phyloP scores from a whole-genome alignment of 768 basidiomycete species.

The Trametes cinnabarina region DNA sequence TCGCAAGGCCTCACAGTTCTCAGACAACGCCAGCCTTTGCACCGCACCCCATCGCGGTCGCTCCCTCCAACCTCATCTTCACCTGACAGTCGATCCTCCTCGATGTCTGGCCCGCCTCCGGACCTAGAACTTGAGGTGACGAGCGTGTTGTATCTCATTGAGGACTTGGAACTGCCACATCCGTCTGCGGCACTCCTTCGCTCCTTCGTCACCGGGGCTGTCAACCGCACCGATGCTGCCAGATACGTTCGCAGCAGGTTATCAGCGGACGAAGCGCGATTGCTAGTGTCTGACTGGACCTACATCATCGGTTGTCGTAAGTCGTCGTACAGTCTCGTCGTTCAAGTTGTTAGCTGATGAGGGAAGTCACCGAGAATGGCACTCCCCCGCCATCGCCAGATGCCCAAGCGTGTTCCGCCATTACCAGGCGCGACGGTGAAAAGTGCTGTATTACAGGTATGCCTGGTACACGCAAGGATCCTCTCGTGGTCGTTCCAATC shows the following conservation, averaged over 20 bases:
- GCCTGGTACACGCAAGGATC: not conserved
- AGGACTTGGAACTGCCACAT: not conserved
- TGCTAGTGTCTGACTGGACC: not conserved
- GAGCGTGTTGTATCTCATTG: not conserved
- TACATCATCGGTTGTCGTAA: not conserved
- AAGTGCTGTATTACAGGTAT: not conserved
- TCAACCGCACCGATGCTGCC: not conserved
- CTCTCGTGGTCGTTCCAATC: not conserved
- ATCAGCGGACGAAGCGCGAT: not conserved
- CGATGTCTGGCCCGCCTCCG: no score
- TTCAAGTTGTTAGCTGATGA: no score
- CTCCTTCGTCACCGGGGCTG: not conserved
- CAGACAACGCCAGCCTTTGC: no score
- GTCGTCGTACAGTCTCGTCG: not conserved
- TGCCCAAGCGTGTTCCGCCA: not conserved
- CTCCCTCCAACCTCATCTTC: no score
- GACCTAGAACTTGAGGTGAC: no score
- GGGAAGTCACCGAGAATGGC: not conserved
- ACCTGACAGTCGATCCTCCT: no score
- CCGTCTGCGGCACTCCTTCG: not conserved
- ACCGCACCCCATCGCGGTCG: no score
- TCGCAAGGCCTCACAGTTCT: no score
- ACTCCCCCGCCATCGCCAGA: not conserved
- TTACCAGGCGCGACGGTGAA: not conserved
- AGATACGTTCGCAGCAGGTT: not conserved